These are phyloP conservation scores for Salix viminalis DNA, from an alignment of 345 rosid genomes.

Conservation along the genomic window DNA sequence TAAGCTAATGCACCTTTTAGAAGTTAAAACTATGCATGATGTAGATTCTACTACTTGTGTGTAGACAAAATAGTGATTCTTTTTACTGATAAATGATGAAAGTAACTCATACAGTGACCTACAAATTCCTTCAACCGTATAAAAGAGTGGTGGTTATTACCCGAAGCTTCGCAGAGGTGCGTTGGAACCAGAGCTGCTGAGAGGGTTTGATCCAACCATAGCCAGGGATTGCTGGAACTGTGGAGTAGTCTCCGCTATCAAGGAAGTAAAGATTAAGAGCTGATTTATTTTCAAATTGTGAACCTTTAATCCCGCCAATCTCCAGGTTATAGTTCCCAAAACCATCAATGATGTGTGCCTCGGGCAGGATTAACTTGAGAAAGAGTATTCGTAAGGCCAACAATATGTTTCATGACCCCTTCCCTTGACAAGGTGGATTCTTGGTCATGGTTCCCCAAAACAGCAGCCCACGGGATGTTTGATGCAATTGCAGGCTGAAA, in stretches of 20 bases:
- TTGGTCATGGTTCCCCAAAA: slow-evolving; percentile 90
- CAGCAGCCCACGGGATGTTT: slow-evolving; percentile 80
- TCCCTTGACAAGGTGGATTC: slow-evolving; percentile 73
- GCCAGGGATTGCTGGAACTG: slow-evolving; percentile 50
- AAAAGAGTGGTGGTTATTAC: slow-evolving; percentile 24
- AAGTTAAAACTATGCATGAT: not conserved
- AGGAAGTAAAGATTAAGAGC: slow-evolving; percentile 77
- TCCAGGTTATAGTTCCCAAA: slow-evolving; percentile 91
- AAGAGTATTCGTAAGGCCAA: slow-evolving; percentile 53
- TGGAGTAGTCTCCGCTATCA: slow-evolving; percentile 79
- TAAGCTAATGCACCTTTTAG: not conserved
- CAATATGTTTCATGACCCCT: slow-evolving; percentile 77
- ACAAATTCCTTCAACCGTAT: not conserved
- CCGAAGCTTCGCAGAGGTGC: slow-evolving; percentile 61
- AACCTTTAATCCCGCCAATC: slow-evolving; percentile 62
- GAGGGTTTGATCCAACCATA: slow-evolving; percentile 89
- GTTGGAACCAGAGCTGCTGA: slow-evolving; percentile 85
- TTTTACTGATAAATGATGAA: not conserved
- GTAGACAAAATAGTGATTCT: not conserved
- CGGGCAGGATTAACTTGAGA: slow-evolving; percentile 64
- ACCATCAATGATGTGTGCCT: slow-evolving; percentile 54
- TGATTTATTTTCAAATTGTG: slow-evolving; percentile 66
- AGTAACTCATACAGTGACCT: not conserved
- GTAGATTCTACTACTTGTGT: not conserved
- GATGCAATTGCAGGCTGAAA: slow-evolving; percentile 76